Evolutionary conservation across 1,284 basidiomycete genomes (phyloP), one percentile per base, ranked within the genome.

Genomic region (Sporisorium graminicola): DNA sequence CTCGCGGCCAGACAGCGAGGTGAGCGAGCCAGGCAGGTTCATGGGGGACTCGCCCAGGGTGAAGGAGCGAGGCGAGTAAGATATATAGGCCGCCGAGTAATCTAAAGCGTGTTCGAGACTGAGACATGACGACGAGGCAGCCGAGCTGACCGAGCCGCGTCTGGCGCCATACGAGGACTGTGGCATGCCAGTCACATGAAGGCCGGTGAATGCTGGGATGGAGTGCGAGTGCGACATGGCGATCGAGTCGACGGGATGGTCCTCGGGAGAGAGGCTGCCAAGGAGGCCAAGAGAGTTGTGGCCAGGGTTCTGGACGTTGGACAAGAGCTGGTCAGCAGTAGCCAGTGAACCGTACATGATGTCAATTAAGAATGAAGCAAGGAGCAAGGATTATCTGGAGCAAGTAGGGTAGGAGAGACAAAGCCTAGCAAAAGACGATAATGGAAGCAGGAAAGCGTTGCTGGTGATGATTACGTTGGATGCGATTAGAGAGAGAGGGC

Each of bases 1-100:
- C n/a, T n/a, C n/a, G n/a, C n/a, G n/a, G n/a, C 76, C 76, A 1
- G 76, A 75, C 9, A 78, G 56, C 24, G 76, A 73, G 5, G 72
- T 66, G 14, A 78, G 53, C 12, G 64, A 60, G 31, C 76, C 66
- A 43, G 70, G 76, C 29, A 73, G 65, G 49, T 62, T 67, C 42
- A 73, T 43, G 2, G 76, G 73, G 13, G 76, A 78, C 60, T 69
- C 66, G 63, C 57, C 57, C 12, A 66, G 63, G 7, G 73, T 76
- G 42, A 68, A 69, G 40, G 76, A 68, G 37, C 73, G 67, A 27
- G 74, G 73, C 52, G 76, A 75, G 54, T 70, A 75, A 12, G 73
- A 64, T 46, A 60, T 65, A 7, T 59, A 37, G 1, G 33, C 22
- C 8, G 26, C 40, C 46, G 68, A 65, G 46, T 50, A 56, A 22